Conservation (phyloP, 1,139 yeast genomes). For the Kazachstania sp. region DNA sequence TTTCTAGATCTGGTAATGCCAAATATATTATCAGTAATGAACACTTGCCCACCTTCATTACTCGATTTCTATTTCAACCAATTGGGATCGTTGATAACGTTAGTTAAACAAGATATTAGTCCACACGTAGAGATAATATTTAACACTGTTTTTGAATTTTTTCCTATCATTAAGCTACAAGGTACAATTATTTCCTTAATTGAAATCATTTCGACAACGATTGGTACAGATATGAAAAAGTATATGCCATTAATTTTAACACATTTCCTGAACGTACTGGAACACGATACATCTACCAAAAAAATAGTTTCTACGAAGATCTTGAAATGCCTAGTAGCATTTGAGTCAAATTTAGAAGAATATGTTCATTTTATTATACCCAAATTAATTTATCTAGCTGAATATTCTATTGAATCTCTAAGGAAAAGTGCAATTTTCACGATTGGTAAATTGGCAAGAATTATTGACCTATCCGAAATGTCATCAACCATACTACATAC, state of each 20-base stretch:
- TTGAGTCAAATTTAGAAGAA: conserved; percentile 84
- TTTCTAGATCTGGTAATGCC: conserved; percentile 83
- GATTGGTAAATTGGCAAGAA: conserved; percentile 70
- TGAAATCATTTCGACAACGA: conserved; percentile 76
- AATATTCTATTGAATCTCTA: conserved; percentile 46
- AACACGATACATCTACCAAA: conserved; percentile 61
- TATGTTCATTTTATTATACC: conserved; percentile 82
- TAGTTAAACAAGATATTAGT: conserved; percentile 84
- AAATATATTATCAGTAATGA: conserved; percentile 79
- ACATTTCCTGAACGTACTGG: conserved; percentile 65
- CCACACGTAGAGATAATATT: conserved; percentile 76
- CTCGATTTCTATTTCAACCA: conserved; percentile 88
- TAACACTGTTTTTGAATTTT: conserved; percentile 65
- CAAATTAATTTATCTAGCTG: conserved; percentile 71
- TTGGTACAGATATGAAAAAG: conserved; percentile 87
- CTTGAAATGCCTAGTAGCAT: conserved; percentile 76
- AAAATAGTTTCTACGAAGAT: conserved; percentile 66
- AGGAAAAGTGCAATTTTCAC: conserved; percentile 75
- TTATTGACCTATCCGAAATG: conserved; percentile 74
- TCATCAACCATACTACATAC: conserved; percentile 89
- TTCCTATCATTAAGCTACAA: conserved; percentile 59
- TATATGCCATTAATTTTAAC: conserved; percentile 74
- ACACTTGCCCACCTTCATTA: conserved; percentile 71
- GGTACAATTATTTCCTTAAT: conserved; percentile 71
- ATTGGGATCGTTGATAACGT: conserved; percentile 64